Percentiles rank a stretch among this genome's conserved stretches.
Evolutionary conservation across 805 yeast genomes (phyloP).

Genomic region (Metschnikowia kunwiensis): DNA sequence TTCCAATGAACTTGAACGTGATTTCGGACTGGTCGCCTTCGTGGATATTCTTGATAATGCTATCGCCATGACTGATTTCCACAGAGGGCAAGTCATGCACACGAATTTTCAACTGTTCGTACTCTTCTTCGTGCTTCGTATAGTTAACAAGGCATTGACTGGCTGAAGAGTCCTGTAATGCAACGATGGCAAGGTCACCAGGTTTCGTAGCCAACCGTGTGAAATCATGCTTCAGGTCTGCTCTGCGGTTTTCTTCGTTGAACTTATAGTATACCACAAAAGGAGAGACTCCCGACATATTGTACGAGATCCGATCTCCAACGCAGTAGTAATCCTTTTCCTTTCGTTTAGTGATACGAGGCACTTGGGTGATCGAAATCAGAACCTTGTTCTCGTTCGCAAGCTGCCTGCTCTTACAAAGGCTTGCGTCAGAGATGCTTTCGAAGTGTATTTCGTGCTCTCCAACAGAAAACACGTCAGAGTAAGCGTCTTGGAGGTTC

Average conservation of each 20-base stretch:
- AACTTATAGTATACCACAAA: conserved; percentile 73
- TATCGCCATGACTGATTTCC: conserved; percentile 76
- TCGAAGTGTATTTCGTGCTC: conserved; percentile 59
- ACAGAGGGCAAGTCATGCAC: conserved; percentile 66
- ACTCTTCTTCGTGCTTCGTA: conserved; percentile 34
- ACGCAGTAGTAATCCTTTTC: conserved; percentile 66
- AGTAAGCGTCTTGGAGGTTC: conserved; percentile 28
- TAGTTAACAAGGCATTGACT: conserved; percentile 68
- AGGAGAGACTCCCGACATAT: conserved; percentile 76
- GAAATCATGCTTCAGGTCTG: conserved; percentile 47
- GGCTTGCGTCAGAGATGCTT: conserved; percentile 62
- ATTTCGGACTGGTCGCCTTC: conserved; percentile 95
- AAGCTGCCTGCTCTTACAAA: conserved; percentile 55
- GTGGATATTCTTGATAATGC: conserved; percentile 75
- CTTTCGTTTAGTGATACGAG: conserved; percentile 49
- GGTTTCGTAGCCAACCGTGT: conserved; percentile 76
- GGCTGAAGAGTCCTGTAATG: conserved; percentile 70
- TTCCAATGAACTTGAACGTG: conserved; percentile 75
- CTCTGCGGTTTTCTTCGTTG: conserved; percentile 56
- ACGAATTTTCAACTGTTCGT: conserved; percentile 27
- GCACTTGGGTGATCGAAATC: conserved; percentile 72
- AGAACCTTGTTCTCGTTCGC: conserved; percentile 36
- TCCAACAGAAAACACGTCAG: conserved; percentile 57
- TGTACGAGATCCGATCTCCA: conserved; percentile 82
- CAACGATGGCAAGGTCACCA: conserved; percentile 66